Base-by-base conservation (phyloP, 1,139 yeast species). In the Magnusiomyces ingens region DNA sequence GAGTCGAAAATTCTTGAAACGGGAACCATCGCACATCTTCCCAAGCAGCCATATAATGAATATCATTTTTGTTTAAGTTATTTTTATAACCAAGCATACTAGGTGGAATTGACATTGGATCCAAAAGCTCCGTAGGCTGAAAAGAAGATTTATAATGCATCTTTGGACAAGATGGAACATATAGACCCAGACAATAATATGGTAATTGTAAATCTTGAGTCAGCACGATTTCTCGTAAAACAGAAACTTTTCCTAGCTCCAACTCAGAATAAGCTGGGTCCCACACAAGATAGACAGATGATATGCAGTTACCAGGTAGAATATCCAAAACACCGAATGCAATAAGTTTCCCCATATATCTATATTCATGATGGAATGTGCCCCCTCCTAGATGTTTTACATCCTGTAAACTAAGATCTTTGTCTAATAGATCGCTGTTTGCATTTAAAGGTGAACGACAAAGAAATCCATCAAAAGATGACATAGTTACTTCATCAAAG, bases 201-300 rank as follows among this genome's bases (percentile, higher is more conserved):
- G 76, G 74, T 43, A 75, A 66, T 1, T 71, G 62, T 12, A 70
- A 62, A 36, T 68, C 66, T 3, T 62, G 48, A 1, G 74, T 59
- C 40, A 87, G 67, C 3, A 80, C 74, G 49, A 88, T 71, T 63
- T 91, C 98, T 42, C 87, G 69, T 36, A 89, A 62, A 0, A 89
- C 94, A 55, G 91, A 82, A 1, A 90, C 66, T 35, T 88, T 86
- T 0, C 98, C 98, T 42, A 90, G 68, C 0, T 90, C 84, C 58
- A 84, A 70, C 54, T 80, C 75, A 1, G 84, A 81, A 65, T 76
- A 84, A 57, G 82, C 91, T 0, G 95, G 95, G 64, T 90, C 94
- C 88, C 95, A 89, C 17, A 90, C 81, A 63, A 90, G 85, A 64
- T 90, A 91, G 0, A 91, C 93, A 0, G 95, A 84, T 0, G 96